phyloP scores from a whole-genome alignment of 1,284 basidiomycete genomes.

The Wolfiporia cocos region DNA sequence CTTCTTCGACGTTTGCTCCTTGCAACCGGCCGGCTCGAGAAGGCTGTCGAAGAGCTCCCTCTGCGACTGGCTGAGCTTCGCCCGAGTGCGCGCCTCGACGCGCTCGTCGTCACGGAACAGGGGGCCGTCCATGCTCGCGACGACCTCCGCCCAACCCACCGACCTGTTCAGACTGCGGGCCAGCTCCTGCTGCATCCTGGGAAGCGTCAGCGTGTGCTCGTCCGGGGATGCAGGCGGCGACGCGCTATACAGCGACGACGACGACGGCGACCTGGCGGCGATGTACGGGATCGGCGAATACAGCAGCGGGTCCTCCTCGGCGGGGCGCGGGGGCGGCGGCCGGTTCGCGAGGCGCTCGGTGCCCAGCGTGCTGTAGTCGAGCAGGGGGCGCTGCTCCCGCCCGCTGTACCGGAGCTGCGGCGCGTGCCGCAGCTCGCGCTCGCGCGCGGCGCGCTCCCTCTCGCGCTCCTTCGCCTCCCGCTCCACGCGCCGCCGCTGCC shows the following conservation, averaged over 20 bases:
- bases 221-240: constrained; percentile 12
- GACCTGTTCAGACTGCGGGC: constrained; percentile 20
- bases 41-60: constrained; percentile 42
- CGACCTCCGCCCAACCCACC: constrained; percentile 51
- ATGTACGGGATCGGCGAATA: constrained; percentile 21
- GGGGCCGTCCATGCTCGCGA: constrained; percentile 51
- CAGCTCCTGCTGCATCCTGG: constrained; percentile 19
- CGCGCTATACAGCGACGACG: constrained; percentile 10
- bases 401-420: constrained; percentile 17
- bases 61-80: constrained; percentile 25
- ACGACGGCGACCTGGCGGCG: constrained; percentile 12
- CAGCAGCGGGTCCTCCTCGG: constrained; percentile 14
- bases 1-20: constrained; percentile 22
- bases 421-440: constrained; percentile 15
- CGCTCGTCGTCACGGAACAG: constrained; percentile 44
- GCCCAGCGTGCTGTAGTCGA: constrained; percentile 23
- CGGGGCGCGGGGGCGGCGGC: constrained; percentile 10
- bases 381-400: constrained; percentile 18
- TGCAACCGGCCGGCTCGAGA: constrained; percentile 35
- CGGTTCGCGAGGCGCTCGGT: constrained; percentile 15
- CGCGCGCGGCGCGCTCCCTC: constrained; percentile 27
- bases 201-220: constrained; percentile 16
- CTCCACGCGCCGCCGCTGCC: constrained; percentile 22
- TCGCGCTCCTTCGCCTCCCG: constrained; percentile 25
- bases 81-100: constrained; percentile 21